These are phyloP conservation scores for Stenocarpella maydis DNA, from an alignment of 2,329 filamentous ascomycete species.

Conservation along the genomic window DNA sequence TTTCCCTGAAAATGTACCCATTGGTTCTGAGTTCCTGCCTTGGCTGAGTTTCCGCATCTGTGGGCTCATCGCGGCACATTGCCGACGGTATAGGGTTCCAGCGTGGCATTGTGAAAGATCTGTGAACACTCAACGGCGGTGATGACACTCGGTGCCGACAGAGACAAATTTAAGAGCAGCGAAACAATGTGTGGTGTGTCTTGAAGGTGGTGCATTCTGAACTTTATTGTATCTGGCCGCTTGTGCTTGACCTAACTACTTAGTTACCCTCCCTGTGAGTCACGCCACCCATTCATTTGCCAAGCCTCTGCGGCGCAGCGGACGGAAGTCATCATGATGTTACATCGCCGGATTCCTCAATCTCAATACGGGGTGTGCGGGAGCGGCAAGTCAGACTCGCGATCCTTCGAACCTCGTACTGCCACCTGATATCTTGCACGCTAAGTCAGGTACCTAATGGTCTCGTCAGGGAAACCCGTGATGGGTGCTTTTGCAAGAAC, in stretches of 20 bases:
- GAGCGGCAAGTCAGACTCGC: neutral
- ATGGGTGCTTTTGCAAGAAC: too few species aligned
- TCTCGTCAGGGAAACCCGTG: too few species aligned
- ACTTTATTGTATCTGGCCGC: too few species aligned
- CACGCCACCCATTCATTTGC: neutral
- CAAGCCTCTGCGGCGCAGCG: conserved; percentile 3
- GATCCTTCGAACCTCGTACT: neutral
- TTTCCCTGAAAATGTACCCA: neutral
- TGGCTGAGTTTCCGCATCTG: neutral
- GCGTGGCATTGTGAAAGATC: neutral
- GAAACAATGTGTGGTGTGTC: neutral
- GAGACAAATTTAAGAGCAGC: neutral
- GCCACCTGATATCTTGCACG: too few species aligned
- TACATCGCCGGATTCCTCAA: conserved; percentile 1
- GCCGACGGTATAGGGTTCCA: conserved; percentile 21
- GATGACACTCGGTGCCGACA: neutral
- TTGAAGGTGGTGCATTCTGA: neutral
- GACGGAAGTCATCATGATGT: neutral
- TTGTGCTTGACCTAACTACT: too few species aligned
- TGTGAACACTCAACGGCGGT: neutral
- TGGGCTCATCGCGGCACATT: neutral
- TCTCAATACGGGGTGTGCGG: too few species aligned
- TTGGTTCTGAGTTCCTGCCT: neutral
- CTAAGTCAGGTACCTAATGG: too few species aligned
- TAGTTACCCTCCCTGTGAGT: neutral